Base-by-base conservation (phyloP, 2,329 filamentous ascomycete genomes). In the Colletotrichum filicis region DNA sequence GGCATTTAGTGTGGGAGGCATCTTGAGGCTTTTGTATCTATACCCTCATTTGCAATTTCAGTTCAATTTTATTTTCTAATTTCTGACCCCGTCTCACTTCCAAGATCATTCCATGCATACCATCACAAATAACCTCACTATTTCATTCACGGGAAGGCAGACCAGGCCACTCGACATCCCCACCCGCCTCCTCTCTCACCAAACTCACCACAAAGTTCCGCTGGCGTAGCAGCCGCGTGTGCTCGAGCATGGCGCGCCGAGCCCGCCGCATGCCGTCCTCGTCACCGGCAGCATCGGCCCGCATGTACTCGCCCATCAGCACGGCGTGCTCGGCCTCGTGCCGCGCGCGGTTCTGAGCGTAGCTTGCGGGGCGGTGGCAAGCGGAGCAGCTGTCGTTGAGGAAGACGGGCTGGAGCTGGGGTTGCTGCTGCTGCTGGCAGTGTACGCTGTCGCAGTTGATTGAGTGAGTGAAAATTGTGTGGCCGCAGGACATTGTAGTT, bases 371-470 rank as follows among this genome's bases (percentile, higher is more conserved):
- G 0, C 80, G 78, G 62, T 84, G 82, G 73, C 83, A 85, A 6
- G 74, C 63, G 8, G 82, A 79, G 75, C 83, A 85, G n/a, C 80
- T 82, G 74, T 83, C 82, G 55, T 79, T 71, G 56, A 84, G 64
- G 67, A 78, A 78, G 14, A 71, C 37, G 74, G 72, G 6, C 65
- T 70, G 22, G 55, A 42, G 8, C 53, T 62, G 32, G 3, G 26
- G 26, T 26, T 12, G 0, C 56, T 49, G 24, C 63, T 49, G 24
- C 63, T 22, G 32, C 65, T 76, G n/a, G 68, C 73, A 63, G 9
- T 49, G n/a, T 4, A 35, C 55, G n/a, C 46, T 42, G 59, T 75
- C 77, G 53, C 64, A 75, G 42, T 65, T 28, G 7, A 28, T 65
- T 56, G 76, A 74, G n/a, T 42, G 66, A 61, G 75, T 68, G 26